These are phyloP conservation scores for Phyllostachys edulis DNA, from an alignment of 176 grass and related monocot species.

Conservation along the genomic window DNA sequence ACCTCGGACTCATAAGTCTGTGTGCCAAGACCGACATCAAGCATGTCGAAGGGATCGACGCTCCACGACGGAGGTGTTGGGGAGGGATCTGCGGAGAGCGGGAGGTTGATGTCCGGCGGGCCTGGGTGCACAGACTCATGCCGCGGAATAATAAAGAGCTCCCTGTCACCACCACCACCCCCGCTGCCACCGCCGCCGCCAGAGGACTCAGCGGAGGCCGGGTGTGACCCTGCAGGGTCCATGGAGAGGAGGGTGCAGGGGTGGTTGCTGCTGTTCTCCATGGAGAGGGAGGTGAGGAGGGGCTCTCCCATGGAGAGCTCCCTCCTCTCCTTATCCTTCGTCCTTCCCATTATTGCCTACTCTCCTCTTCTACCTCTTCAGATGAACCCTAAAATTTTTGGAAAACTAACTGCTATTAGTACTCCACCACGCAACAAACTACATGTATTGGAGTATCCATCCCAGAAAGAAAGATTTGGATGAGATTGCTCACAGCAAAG, in stretches of 20 bases:
- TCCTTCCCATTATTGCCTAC: constrained; percentile 35
- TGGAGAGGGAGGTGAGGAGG: constrained; percentile 65
- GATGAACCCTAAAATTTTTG: no score
- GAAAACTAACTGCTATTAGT: no score
- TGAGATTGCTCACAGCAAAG: no score
- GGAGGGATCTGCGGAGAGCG: constrained; percentile 49
- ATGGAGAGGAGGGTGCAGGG: constrained; percentile 77
- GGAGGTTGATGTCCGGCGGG: constrained; percentile 70
- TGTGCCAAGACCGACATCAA: constrained; percentile 55
- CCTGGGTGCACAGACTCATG: constrained; percentile 23
- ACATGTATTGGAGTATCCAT: no score
- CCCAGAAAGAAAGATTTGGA: no score
- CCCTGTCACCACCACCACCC: constrained; percentile 28
- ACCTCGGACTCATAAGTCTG: constrained; percentile 59
- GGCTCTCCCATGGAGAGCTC: constrained; percentile 62
- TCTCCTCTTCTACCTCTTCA: not conserved
- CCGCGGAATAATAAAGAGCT: constrained; percentile 45
- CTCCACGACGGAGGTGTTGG: constrained; percentile 31
- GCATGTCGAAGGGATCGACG: constrained; percentile 46
- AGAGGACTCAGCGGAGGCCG: constrained; percentile 6
- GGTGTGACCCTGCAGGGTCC: constrained; percentile 46
- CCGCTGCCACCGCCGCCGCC: not conserved
- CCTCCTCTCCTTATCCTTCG: constrained; percentile 55
- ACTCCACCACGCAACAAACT: no score
- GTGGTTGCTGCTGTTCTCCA: constrained; percentile 60